Evolutionary conservation across 1,284 basidiomycete genomes (phyloP).

Genomic region (Sphagnurus paluster): DNA sequence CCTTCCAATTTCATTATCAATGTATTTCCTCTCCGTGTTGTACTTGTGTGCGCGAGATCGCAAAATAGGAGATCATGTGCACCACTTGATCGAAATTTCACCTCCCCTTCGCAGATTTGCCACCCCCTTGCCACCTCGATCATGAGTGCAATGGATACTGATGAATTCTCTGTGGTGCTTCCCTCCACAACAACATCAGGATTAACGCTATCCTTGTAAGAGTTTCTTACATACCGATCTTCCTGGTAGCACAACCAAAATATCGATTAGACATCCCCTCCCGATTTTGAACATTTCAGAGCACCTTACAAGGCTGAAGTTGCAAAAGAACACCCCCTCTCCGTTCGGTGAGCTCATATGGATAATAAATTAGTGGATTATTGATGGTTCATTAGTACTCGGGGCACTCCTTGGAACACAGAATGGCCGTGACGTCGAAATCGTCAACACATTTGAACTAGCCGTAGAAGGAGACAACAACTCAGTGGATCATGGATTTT

Average conservation of each 20-base stretch:
- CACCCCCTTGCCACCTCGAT: constrained; percentile 15
- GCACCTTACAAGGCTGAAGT: constrained; percentile 82
- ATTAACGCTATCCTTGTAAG: constrained; percentile 69
- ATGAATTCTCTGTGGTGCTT: constrained; percentile 71
- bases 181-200: constrained; percentile 69
- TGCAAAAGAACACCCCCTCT: constrained; percentile 62
- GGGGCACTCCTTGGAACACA: constrained; percentile 96
- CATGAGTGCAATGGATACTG: constrained; percentile 77
- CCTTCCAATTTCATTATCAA: too few relatives aligned
- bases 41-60: background rate
- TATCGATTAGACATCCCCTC: constrained; percentile 78
- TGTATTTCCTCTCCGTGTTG: too few relatives aligned
- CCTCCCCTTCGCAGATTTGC: background rate
- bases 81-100: background rate
- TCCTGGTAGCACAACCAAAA: constrained; percentile 1
- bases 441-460: constrained; percentile 95
- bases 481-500: constrained; percentile 78
- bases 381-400: constrained; percentile 56
- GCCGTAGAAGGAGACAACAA: constrained; percentile 55
- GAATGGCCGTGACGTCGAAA: constrained; percentile 90
- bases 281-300: constrained; percentile 97
- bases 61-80: background rate
- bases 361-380: background rate
- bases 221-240: constrained; percentile 26
- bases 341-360: constrained; percentile 65